These are phyloP conservation scores for Ormosia emarginata DNA, from an alignment of 306 rosid species.

Conservation along the genomic window DNA sequence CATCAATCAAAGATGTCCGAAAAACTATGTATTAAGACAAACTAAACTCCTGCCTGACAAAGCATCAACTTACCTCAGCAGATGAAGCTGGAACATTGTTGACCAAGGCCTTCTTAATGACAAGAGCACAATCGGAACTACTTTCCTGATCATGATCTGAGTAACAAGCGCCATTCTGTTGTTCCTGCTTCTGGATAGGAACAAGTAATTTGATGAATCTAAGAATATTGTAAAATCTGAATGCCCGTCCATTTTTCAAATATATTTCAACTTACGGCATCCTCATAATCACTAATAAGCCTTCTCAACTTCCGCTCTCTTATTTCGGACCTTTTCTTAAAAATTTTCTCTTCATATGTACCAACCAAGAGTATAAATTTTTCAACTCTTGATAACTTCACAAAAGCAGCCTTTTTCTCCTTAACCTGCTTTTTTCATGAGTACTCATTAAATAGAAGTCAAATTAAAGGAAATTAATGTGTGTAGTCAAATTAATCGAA, in stretches of 20 bases:
- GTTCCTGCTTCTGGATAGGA: slow-evolving; percentile 21
- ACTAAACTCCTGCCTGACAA: neutral
- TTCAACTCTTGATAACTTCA: slow-evolving; percentile 54
- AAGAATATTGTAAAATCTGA: neutral
- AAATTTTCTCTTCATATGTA: slow-evolving; percentile 42
- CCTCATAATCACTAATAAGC: neutral
- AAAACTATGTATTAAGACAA: neutral
- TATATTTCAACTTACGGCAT: slow-evolving; percentile 32
- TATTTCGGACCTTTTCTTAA: slow-evolving; percentile 37
- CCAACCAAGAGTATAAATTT: slow-evolving; percentile 49
- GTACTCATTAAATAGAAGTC: neutral
- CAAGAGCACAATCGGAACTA: slow-evolving; percentile 7
- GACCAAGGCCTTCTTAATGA: neutral
- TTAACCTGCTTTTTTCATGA: slow-evolving; percentile 23
- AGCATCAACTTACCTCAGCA: slow-evolving; percentile 21
- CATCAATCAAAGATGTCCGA: neutral
- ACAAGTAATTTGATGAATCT: neutral
- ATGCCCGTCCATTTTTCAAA: neutral
- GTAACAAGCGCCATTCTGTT: neutral
- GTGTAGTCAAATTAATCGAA: neutral
- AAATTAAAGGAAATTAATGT: neutral
- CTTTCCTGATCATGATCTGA: neutral
- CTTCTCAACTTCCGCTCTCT: slow-evolving; percentile 15
- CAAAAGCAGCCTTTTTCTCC: slow-evolving; percentile 27
- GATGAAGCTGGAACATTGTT: neutral